Base-by-base conservation (phyloP, 208 protist species). In the Trichomonas tenax region DNA sequence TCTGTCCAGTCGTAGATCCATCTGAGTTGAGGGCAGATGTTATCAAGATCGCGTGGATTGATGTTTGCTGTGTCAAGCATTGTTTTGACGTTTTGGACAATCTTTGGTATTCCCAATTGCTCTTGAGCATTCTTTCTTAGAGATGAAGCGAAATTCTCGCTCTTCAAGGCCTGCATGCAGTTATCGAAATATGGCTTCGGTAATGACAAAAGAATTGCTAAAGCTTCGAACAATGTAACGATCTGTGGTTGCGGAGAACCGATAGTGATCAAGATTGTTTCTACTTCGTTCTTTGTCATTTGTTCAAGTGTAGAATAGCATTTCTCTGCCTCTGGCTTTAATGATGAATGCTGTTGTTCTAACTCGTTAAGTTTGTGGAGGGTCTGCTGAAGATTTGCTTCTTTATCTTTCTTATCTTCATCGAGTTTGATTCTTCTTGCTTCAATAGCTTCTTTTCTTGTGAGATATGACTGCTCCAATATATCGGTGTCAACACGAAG, bases 371-470 rank as follows among this genome's bases (percentile, higher is more conserved):
- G 26, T 41, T 41, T 41, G 15, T 34, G 21, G 10, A 41, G 11
- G 36, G 34, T 84, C 41, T 34, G 21, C 15, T 84, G 26, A 40
- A 84, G 11, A 36, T 84, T 40, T 41, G 11, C 10, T 84, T 34
- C 34, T 84, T 84, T 84, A 6, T 34, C 26, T 84, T 84, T 84
- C 26, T 84, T 41, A 41, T 34, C 34, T 93, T 93, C 86, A 51
- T 93, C 86, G 34, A 93, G 44, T 38, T 48, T 93, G 6, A 44
- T 26, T 93, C 40, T 58, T 93, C 86, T 48, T 93, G 44, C 26
- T 93, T 93, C 86, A 38, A 93, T 93, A 51, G 86, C 44, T 93
- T 93, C 86, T 93, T 93, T 93, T 38, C 86, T 48, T 21, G 86
- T 58, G 2, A 26, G n/a, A 93, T 93, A 93, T 26, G 86, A 93